Evolutionary conservation across 2,329 filamentous ascomycete species (phyloP).

Genomic region (Juglanconis oblonga): DNA sequence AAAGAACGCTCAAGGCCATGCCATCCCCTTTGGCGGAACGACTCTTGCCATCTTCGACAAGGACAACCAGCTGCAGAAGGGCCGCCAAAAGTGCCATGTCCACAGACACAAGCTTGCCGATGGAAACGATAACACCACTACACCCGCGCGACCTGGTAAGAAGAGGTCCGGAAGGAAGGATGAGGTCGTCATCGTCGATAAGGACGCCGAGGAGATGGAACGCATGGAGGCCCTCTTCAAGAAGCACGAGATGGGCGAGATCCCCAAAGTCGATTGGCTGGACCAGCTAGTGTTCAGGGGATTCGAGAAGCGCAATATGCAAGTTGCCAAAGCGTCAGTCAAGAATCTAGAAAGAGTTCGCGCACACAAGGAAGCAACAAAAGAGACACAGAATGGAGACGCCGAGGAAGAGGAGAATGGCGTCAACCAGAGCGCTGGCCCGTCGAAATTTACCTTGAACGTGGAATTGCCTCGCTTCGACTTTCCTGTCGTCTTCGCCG

Average conservation of each 20-base stretch:
- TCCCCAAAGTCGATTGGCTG: conserved; percentile 89
- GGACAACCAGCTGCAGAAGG: conserved; percentile 87
- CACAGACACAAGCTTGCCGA: conserved; percentile 82
- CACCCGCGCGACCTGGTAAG: conserved; percentile 65
- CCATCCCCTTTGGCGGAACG: conserved; percentile 90
- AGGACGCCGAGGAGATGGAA: conserved; percentile 80
- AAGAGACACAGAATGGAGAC: conserved; percentile 35
- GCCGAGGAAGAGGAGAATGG: conserved; percentile 27
- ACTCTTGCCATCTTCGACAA: conserved; percentile 89
- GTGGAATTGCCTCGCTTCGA: conserved; percentile 93
- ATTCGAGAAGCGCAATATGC: conserved; percentile 72
- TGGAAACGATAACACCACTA: conserved; percentile 75
- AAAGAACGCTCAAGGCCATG: conserved; percentile 67
- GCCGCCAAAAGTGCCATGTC: conserved; percentile 84
- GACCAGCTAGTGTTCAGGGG: conserved; percentile 91
- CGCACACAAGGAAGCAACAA: conserved; percentile 31
- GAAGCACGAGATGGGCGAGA: conserved; percentile 97
- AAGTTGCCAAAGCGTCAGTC: conserved; percentile 61
- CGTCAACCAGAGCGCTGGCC: conserved; percentile 44
- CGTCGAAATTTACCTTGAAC: conserved; percentile 73
- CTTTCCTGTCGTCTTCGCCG: conserved; percentile 91
- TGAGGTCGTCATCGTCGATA: conserved; percentile 54
- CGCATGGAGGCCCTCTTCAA: conserved; percentile 88
- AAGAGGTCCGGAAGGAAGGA: conserved; percentile 45
- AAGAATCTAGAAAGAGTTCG: conserved; percentile 53